phyloP scores from a whole-genome alignment of 2,329 filamentous ascomycete species.

The Coleophoma cylindrospora region DNA sequence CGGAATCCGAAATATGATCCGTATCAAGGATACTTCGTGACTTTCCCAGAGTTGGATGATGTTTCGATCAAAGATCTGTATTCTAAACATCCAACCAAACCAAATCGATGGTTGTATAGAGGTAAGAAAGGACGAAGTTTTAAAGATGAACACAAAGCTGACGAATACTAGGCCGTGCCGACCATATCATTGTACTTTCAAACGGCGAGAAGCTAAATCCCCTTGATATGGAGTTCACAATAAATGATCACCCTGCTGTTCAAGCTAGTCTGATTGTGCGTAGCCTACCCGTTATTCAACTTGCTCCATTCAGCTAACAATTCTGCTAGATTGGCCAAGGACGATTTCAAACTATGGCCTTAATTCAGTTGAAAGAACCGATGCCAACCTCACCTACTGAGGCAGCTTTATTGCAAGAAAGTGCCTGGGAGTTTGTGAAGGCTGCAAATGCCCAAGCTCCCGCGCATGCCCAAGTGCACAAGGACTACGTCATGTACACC shows the following conservation, averaged over 20 bases:
- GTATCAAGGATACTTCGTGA: conserved; percentile 25
- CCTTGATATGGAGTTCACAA: conserved; percentile 30
- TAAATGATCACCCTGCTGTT: conserved; percentile 28
- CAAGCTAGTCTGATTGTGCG: conserved; percentile 23
- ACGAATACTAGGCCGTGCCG: conserved; percentile 18
- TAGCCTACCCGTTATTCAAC: background rate
- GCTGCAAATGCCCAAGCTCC: conserved; percentile 24
- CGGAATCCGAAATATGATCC: conserved; percentile 8
- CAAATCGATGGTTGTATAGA: conserved; percentile 29
- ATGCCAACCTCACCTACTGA: conserved; percentile 1
- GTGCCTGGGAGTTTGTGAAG: conserved; percentile 27
- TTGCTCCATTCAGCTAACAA: background rate
- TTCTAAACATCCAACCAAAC: conserved; percentile 29
- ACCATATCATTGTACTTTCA: conserved; percentile 39
- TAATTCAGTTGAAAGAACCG: conserved; percentile 5
- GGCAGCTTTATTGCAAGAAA: conserved; percentile 10
- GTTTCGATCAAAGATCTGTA: conserved; percentile 34
- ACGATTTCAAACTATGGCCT: background rate
- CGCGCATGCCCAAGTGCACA: conserved; percentile 22
- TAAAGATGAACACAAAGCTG: too few species aligned
- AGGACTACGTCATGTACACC: conserved; percentile 25
- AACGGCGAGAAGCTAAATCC: conserved; percentile 42
- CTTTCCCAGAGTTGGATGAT: conserved; percentile 19
- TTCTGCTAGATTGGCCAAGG: conserved; percentile 23
- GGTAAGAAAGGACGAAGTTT: conserved; percentile 11